phyloP scores from a whole-genome alignment of 148 eudicot species.

The Silene latifolia region DNA sequence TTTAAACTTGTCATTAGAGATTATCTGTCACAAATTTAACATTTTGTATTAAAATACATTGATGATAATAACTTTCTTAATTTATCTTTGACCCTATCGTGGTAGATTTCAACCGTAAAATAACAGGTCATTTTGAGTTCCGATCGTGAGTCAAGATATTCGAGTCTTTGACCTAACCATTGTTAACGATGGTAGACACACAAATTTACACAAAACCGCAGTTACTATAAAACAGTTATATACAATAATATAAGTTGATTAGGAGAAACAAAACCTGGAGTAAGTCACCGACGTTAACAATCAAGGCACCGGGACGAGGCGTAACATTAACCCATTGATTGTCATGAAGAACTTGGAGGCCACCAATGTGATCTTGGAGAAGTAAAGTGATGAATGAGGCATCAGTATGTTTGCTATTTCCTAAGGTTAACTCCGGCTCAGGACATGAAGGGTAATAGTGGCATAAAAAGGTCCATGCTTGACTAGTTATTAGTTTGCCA shows the following conservation, averaged over 20 bases:
- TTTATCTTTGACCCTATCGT: no score
- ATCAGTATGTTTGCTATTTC: conserved; percentile 40
- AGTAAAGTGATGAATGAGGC: conserved; percentile 32
- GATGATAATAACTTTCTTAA: no score
- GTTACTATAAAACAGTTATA: no score
- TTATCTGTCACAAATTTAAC: conserved; percentile 10
- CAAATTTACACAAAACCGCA: no score
- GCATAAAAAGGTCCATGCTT: conserved; percentile 12
- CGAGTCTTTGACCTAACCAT: no score
- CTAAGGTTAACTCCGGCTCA: conserved; percentile 41
- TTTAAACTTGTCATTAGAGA: conserved; percentile 33
- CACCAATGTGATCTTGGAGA: conserved; percentile 38
- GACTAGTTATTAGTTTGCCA: conserved; percentile 20
- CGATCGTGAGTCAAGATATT: no score
- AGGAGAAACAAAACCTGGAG: conserved; percentile 27
- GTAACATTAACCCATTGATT: conserved; percentile 44
- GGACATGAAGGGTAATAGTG: conserved; percentile 59
- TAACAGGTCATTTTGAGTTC: no score
- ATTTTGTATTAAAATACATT: no score
- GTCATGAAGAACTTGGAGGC: conserved; percentile 43
- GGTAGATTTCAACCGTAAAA: no score
- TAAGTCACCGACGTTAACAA: conserved; percentile 44
- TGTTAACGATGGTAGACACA: no score
- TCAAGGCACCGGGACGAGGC: conserved; percentile 33
- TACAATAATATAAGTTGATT: neutral